Percentiles rank a stretch among this genome's conserved stretches.
Conservation (phyloP, 768 basidiomycete genomes). For the Ramaria sp. region DNA sequence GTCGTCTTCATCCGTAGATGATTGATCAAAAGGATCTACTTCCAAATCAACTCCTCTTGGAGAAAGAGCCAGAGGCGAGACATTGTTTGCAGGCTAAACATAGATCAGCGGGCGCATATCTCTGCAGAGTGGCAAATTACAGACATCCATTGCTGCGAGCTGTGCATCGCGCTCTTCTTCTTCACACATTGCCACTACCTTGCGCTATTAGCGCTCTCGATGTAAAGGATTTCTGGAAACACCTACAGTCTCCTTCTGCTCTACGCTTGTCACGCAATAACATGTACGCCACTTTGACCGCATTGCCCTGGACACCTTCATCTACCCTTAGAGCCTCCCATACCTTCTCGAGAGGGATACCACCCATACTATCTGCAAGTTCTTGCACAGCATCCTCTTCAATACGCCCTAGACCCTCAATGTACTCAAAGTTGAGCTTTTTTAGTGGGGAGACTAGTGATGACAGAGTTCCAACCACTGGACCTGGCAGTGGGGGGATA, state of each 20-base stretch:
- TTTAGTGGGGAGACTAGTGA: conserved; percentile 57
- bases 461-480: conserved; percentile 63
- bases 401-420: conserved; percentile 86
- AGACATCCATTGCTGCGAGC: conserved; percentile 68
- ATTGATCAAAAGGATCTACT: neutral
- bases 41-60: neutral
- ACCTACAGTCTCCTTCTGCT: conserved; percentile 75
- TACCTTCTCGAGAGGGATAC: conserved; percentile 73
- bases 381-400: conserved; percentile 88
- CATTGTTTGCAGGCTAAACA: neutral
- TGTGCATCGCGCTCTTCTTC: conserved; percentile 81
- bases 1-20: conserved; percentile 33
- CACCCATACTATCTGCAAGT: conserved; percentile 57
- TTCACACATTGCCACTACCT: conserved; percentile 60
- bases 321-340: conserved; percentile 78
- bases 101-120: neutral
- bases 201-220: conserved; percentile 11
- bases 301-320: conserved; percentile 80
- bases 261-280: conserved; percentile 81
- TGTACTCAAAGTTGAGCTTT: conserved; percentile 66
- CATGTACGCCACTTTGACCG: conserved; percentile 95
- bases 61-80: conserved; percentile 2
- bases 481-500: conserved; percentile 66
- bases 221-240: neutral
- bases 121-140: conserved; percentile 18